Conservation (phyloP, 345 rosid species). For the Raphanus raphanistrum region DNA sequence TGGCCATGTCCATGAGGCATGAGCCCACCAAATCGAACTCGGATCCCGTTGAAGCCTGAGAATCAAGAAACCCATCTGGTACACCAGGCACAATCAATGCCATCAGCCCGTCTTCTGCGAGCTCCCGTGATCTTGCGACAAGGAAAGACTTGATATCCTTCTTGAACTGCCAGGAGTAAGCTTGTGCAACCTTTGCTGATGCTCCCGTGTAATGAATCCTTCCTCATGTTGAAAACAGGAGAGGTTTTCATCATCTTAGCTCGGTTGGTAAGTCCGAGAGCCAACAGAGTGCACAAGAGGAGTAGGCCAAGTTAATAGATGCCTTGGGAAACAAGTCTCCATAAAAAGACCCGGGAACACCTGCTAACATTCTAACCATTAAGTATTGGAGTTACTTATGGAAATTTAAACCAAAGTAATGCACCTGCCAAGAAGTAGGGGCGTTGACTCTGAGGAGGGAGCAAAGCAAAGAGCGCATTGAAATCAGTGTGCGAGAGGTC, state of each 20-base stretch:
- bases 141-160: constrained; percentile 44
- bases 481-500: constrained; percentile 49
- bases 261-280: constrained; percentile 40
- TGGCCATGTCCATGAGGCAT: constrained; percentile 46
- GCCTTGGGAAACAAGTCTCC: constrained; percentile 39
- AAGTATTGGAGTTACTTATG: not conserved
- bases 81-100: constrained; percentile 38
- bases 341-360: constrained; percentile 49
- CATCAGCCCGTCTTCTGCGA: constrained; percentile 40
- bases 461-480: constrained; percentile 48
- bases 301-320: constrained; percentile 38
- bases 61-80: constrained; percentile 33
- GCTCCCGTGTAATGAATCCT: constrained; percentile 43
- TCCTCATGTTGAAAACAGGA: constrained; percentile 44
- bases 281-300: constrained; percentile 44
- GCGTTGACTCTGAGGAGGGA: constrained; percentile 27
- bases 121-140: constrained; percentile 45
- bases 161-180: constrained; percentile 39
- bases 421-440: constrained; percentile 32
- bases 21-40: constrained; percentile 37
- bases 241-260: constrained; percentile 32
- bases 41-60: constrained; percentile 9
- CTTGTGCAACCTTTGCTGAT: constrained; percentile 34
- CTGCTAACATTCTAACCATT: constrained; percentile 4
- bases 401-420: not conserved